Conservation (phyloP, 1,139 yeast species). For the Magnusiomyces fungicola region DNA sequence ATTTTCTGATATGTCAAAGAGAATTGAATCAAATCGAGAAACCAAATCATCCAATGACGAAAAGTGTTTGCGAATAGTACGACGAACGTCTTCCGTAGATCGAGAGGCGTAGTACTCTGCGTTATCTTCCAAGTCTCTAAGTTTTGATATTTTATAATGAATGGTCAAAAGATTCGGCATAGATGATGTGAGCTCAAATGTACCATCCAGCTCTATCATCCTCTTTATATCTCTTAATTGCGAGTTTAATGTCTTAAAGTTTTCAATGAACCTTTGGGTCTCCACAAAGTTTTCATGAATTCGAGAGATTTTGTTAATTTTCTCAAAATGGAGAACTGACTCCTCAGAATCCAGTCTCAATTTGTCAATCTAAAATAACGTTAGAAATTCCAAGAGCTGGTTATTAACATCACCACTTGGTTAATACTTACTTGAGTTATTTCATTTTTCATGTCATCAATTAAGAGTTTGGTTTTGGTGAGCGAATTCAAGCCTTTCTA, state of each 20-base stretch:
- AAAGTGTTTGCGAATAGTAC: constrained; percentile 58
- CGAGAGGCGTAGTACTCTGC: constrained; percentile 45
- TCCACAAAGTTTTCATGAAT: constrained; percentile 67
- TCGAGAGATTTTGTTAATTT: constrained; percentile 54
- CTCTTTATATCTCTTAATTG: constrained; percentile 45
- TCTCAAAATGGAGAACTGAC: constrained; percentile 43
- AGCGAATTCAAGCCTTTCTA: constrained; percentile 29
- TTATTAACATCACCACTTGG: no score
- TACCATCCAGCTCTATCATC: constrained; percentile 49
- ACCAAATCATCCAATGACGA: constrained; percentile 45
- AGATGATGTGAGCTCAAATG: constrained; percentile 44
- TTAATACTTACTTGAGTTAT: constrained; percentile 20
- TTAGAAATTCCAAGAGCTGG: not conserved
- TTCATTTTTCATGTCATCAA: constrained; percentile 27
- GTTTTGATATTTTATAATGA: constrained; percentile 62
- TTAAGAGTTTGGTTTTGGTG: constrained; percentile 26
- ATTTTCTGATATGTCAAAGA: constrained; percentile 54
- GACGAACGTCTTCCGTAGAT: constrained; percentile 62
- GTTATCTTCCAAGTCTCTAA: constrained; percentile 75
- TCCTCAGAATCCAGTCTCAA: constrained; percentile 27
- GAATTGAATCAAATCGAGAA: constrained; percentile 54
- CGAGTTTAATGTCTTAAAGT: constrained; percentile 50
- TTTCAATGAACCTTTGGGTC: constrained; percentile 58
- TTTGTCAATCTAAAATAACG: constrained; percentile 19
- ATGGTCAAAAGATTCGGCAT: constrained; percentile 55